These are phyloP conservation scores for Choanephora cucurbitarum DNA, from an alignment of 371 early-diverging fungal species.

Conservation along the genomic window DNA sequence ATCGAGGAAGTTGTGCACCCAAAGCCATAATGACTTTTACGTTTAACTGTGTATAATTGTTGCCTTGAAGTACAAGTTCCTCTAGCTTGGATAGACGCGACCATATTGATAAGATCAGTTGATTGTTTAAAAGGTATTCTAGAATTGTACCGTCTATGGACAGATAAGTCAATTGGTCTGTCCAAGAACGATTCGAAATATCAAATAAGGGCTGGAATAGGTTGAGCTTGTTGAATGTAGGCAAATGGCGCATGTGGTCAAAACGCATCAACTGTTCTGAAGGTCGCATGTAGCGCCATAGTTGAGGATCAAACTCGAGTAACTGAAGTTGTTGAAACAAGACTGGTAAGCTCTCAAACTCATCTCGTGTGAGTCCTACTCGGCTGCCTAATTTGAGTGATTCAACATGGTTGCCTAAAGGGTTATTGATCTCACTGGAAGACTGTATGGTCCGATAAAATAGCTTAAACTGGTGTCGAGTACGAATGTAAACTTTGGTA, in stretches of 20 bases:
- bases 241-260: conserved; percentile 14
- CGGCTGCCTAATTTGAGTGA: conserved; percentile 3
- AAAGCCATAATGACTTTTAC: conserved; percentile 26
- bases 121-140: conserved; percentile 10
- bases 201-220: conserved; percentile 6
- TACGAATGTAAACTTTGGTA: conserved; percentile 16
- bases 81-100: conserved; percentile 20
- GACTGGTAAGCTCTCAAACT: conserved; percentile 23
- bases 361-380: conserved; percentile 25
- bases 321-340: conserved; percentile 14
- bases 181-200: neutral
- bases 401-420: conserved; percentile 23
- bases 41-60: conserved; percentile 10
- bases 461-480: conserved; percentile 25
- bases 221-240: conserved; percentile 7
- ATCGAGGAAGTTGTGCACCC: conserved; percentile 21
- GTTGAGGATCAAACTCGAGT: conserved; percentile 26
- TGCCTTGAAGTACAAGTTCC: conserved; percentile 15
- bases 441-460: conserved; percentile 21
- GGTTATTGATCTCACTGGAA: conserved; percentile 13
- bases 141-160: conserved; percentile 18
- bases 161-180: conserved; percentile 22
- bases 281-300: conserved; percentile 29
- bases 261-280: conserved; percentile 1
- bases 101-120: conserved; percentile 20